Evolutionary conservation across 1,284 basidiomycete genomes (phyloP), one percentile per base, ranked within the genome.

Genomic region (Ustilago sp.): DNA sequence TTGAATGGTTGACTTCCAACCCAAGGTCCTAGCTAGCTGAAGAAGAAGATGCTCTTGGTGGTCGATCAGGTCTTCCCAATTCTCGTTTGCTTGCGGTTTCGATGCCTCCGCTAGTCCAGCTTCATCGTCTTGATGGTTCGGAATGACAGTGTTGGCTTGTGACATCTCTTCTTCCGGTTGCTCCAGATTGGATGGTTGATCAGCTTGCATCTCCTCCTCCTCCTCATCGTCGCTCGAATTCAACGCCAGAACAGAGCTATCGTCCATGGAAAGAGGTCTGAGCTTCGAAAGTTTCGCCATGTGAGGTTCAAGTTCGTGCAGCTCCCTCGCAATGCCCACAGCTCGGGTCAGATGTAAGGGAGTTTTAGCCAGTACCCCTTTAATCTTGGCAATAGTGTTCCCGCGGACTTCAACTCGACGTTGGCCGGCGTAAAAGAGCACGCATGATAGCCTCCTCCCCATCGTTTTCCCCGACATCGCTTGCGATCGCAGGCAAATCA

Each of bases 1-100:
- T 52, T 70, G 68, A 19, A 61, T 53, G 7, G 41, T 28, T 1
- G 0, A 7, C 34, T 71, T 72, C 69, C 69, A 72, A 4, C 51
- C 63, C 1, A 72, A 8, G 1, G 59, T 59, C 1, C 60, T 51
- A 2, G 39, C 32, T 0, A 72, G 55, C 45, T 72, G 48, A 3
- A 23, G 17, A 0, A 59, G 8, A 28, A 52, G 41, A 17, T 64
- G 58, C 13, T 63, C 43, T 8, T 51, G 47, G 11, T 64, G 36
- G 12, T 69, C 52, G 23, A 69, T 1, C 13, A 41, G 17, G n/a
- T 35, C 58, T 31, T 15, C 15, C 31, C 31, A 31, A 11, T 39
- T 17, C 15, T 39, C 38, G 11, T 19, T 19, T 48, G 13, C 15
- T 45, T 45, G 38, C 15, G 9, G 9, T 17, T 11, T 39, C 4